Percentiles rank a stretch among this genome's conserved stretches.
These are phyloP conservation scores for Gossypium australe DNA, from an alignment of 345 rosid species.

Conservation along the genomic window DNA sequence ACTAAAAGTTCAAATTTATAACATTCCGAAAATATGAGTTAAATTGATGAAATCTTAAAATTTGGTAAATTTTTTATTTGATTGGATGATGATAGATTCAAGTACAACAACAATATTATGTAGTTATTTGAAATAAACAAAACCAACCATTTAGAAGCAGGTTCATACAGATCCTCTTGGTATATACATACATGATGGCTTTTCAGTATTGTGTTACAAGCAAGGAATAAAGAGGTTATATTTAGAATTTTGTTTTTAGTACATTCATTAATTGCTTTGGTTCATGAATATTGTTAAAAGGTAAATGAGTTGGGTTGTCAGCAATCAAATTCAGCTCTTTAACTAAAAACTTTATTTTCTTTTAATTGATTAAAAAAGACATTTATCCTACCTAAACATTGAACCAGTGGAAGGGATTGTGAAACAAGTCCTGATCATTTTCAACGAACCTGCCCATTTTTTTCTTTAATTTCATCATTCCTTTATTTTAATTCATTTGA, in stretches of 20 bases:
- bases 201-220: no score
- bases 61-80: no score
- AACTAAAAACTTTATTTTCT: background rate
- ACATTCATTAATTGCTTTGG: no score
- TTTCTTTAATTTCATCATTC: slow-evolving; percentile 3
- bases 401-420: background rate
- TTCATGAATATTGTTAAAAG: background rate
- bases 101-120: no score
- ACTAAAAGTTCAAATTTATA: no score
- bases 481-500: slow-evolving; percentile 8
- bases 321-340: background rate
- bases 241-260: no score
- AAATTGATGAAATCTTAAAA: no score
- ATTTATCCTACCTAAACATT: background rate
- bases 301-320: background rate
- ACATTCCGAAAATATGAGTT: no score
- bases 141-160: background rate
- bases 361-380: background rate
- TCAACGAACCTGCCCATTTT: background rate
- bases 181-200: no score
- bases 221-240: no score
- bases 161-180: background rate
- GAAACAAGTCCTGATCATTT: background rate
- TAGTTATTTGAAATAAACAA: no score
- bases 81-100: no score